Evolutionary conservation across 441 rosid genomes (phyloP).

Genomic region (Erodium trifolium): DNA sequence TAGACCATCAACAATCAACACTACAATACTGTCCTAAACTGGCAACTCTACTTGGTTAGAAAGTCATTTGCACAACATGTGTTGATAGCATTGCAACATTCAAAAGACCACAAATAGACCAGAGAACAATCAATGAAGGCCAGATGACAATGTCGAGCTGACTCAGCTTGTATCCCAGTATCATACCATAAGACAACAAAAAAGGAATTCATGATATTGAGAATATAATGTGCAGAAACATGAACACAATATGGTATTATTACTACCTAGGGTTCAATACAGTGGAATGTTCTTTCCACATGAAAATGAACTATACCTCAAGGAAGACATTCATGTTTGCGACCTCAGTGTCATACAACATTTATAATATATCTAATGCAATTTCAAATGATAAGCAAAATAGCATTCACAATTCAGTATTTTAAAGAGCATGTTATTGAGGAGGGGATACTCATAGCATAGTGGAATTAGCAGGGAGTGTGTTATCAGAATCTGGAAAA

Average conservation of each 20-base stretch:
- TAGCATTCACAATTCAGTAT: not conserved
- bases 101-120: no score
- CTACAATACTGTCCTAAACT: not conserved
- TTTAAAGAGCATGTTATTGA: no score
- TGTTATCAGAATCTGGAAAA: not conserved
- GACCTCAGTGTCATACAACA: not conserved
- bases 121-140: no score
- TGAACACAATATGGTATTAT: no score
- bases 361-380: not conserved
- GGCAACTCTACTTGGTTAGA: not conserved
- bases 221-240: not conserved
- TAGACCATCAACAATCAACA: slow-evolving; percentile 9
- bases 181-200: not conserved
- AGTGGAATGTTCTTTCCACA: not conserved
- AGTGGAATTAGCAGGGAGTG: not conserved
- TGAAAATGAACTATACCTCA: not conserved
- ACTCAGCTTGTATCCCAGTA: not conserved
- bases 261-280: not conserved
- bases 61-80: no score
- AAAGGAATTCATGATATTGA: not conserved
- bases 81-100: no score
- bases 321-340: not conserved
- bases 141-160: not conserved
- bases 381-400: not conserved
- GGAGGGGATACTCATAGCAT: no score